Percentiles rank a stretch among this genome's conserved stretches.
Conservation (phyloP, 345 rosid species). For the Psidium guajava region DNA sequence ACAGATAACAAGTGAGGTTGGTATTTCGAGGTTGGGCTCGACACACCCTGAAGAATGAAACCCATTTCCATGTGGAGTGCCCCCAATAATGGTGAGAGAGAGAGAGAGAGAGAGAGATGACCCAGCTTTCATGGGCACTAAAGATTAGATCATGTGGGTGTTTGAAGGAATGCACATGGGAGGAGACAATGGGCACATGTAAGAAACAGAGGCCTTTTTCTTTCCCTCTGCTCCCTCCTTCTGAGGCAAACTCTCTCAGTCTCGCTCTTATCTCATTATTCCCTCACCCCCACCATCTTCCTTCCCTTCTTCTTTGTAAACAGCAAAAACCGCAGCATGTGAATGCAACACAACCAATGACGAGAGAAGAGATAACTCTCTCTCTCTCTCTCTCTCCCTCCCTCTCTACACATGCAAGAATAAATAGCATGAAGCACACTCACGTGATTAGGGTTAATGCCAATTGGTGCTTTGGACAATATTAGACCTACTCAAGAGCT, state of each 20-base stretch:
- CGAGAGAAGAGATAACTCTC: not conserved
- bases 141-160: not conserved
- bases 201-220: slow-evolving; percentile 8
- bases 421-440: not conserved
- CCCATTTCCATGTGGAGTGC: not conserved
- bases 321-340: not conserved
- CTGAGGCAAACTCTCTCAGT: not conserved
- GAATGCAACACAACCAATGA: not conserved
- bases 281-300: not conserved
- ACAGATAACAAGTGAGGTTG: not conserved
- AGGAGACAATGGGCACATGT: slow-evolving; percentile 23
- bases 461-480: not conserved
- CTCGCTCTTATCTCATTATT: not conserved
- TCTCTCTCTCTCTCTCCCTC: not conserved
- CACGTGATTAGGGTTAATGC: not conserved
- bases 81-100: not conserved
- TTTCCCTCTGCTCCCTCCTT: slow-evolving; percentile 2
- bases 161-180: slow-evolving; percentile 22
- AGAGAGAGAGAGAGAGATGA: not conserved
- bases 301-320: not conserved
- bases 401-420: not conserved
- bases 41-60: not conserved
- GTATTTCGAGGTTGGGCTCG: not conserved
- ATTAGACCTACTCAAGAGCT: not conserved
- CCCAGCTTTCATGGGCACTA: not conserved